These are phyloP conservation scores for Stenocarpella maydis DNA, from an alignment of 2,329 filamentous ascomycete genomes.

Conservation along the genomic window DNA sequence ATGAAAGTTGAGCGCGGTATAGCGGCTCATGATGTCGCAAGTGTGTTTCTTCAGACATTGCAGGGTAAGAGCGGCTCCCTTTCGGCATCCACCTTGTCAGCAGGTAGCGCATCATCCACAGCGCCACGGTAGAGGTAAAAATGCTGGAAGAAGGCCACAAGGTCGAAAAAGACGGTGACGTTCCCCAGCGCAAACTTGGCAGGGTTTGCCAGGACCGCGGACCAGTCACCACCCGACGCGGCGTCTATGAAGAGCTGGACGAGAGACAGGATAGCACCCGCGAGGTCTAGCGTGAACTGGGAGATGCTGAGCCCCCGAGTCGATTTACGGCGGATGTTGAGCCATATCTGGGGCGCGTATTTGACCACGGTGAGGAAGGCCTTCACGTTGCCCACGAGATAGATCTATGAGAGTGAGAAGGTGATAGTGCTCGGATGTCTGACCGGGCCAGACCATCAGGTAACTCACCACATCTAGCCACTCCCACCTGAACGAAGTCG, in stretches of 20 bases:
- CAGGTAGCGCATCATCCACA: conserved; percentile 14
- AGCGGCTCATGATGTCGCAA: neutral
- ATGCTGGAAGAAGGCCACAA: conserved; percentile 26
- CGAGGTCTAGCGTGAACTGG: conserved; percentile 20
- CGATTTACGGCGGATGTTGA: conserved; percentile 29
- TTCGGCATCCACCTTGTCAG: conserved; percentile 14
- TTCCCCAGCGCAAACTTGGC: conserved; percentile 33
- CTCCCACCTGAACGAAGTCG: conserved; percentile 12
- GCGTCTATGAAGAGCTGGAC: conserved; percentile 28
- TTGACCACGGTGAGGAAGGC: conserved; percentile 32
- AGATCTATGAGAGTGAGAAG: conserved; percentile 29
- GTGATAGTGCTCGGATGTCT: neutral
- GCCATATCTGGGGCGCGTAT: conserved; percentile 32
- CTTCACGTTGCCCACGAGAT: conserved; percentile 30
- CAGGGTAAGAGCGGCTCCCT: conserved; percentile 16
- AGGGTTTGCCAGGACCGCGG: conserved; percentile 27
- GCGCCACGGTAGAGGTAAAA: conserved; percentile 30
- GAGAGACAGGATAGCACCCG: conserved; percentile 17
- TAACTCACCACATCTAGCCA: conserved; percentile 29
- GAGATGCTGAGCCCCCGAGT: conserved; percentile 27
- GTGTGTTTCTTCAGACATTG: neutral
- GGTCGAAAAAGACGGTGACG: conserved; percentile 31
- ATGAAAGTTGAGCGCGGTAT: neutral
- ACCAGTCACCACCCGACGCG: conserved; percentile 13
- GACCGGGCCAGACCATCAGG: neutral